phyloP scores from a whole-genome alignment of 1,284 basidiomycete species.

The Ganoderma sinense region DNA sequence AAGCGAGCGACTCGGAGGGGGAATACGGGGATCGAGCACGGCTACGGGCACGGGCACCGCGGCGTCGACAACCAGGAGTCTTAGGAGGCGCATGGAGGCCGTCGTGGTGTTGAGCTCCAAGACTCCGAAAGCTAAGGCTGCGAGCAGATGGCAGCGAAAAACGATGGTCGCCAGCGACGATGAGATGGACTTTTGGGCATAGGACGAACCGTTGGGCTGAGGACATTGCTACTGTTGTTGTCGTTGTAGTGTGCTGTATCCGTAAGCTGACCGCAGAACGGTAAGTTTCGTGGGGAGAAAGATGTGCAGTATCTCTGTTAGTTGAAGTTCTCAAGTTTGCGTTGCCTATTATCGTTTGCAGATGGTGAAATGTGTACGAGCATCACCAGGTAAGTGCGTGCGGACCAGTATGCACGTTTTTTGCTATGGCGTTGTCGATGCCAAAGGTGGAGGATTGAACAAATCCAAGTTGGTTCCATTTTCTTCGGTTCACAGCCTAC shows the following conservation, averaged over 20 bases:
- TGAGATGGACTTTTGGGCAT: not conserved
- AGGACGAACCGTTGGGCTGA: not conserved
- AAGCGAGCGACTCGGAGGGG: not conserved
- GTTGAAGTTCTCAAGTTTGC: not conserved
- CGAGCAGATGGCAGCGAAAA: not conserved
- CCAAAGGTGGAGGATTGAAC: not conserved
- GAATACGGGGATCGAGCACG: not conserved
- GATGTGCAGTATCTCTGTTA: not conserved
- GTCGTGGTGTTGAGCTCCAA: constrained; percentile 13
- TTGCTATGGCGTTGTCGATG: not conserved
- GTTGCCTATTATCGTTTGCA: not conserved
- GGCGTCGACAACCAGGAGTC: not conserved
- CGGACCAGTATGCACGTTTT: not conserved
- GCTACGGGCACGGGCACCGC: not conserved
- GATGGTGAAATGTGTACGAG: not conserved
- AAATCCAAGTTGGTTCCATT: no score
- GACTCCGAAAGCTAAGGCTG: constrained; percentile 1
- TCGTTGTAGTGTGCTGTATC: not conserved
- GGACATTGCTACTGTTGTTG: no score
- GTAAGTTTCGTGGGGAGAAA: not conserved
- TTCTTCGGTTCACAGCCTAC: no score
- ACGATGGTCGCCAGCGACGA: not conserved
- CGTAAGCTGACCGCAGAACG: not conserved
- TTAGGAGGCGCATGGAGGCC: constrained; percentile 11
- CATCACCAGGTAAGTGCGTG: not conserved